These are phyloP conservation scores for Candida odintsovae DNA, from an alignment of 805 yeast genomes.

Conservation along the genomic window DNA sequence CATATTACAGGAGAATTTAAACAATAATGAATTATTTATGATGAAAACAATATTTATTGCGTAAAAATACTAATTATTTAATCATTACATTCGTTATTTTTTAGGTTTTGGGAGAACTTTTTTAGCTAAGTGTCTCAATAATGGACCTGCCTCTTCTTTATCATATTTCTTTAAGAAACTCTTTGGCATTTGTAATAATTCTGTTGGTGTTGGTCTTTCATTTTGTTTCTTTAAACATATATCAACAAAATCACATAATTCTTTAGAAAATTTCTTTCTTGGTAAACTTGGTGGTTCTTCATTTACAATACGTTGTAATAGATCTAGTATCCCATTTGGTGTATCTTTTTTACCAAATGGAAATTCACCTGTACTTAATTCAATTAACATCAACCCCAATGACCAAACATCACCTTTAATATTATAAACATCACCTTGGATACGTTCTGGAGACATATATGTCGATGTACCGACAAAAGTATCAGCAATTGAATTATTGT, in stretches of 20 bases:
- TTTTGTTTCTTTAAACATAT: conserved; percentile 66
- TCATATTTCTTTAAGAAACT: conserved; percentile 27
- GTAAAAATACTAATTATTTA: neutral
- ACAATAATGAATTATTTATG: too few species aligned
- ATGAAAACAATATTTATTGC: neutral
- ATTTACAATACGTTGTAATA: conserved; percentile 87
- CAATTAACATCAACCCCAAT: conserved; percentile 82
- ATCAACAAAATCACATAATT: conserved; percentile 63
- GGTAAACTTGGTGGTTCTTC: conserved; percentile 82
- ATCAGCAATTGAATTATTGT: conserved; percentile 84
- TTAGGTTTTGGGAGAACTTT: conserved; percentile 18
- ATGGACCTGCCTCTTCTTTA: conserved; percentile 26
- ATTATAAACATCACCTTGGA: conserved; percentile 89
- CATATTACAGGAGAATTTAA: too few species aligned
- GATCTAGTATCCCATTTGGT: conserved; percentile 85
- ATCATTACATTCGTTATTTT: neutral
- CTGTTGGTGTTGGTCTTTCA: conserved; percentile 68
- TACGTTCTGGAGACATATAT: conserved; percentile 96
- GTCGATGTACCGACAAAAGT: conserved; percentile 98
- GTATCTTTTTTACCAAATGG: conserved; percentile 64
- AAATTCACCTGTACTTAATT: conserved; percentile 78
- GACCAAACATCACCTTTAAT: conserved; percentile 99
- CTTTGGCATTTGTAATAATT: conserved; percentile 42
- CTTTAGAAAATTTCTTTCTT: conserved; percentile 31
- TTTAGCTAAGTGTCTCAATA: conserved; percentile 38